phyloP scores from a whole-genome alignment of 1,284 basidiomycete species.

The Ganoderma leucocontextum region DNA sequence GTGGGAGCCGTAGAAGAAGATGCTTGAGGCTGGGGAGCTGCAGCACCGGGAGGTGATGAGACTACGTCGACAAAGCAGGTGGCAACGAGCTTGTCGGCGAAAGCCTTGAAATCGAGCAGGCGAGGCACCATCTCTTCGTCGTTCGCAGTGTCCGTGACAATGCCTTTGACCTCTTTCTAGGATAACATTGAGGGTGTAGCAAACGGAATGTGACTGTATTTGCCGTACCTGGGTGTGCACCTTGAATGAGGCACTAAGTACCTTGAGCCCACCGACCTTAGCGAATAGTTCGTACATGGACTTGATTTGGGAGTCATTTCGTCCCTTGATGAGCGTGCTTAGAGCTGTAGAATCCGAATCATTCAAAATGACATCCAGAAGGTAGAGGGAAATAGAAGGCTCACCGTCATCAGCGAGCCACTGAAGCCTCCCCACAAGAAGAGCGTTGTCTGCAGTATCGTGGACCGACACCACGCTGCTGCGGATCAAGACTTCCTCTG shows the following conservation, averaged over 20 bases:
- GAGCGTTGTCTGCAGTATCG: conserved; percentile 59
- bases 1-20: conserved; percentile 28
- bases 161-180: conserved; percentile 60
- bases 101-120: conserved; percentile 76
- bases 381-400: conserved; percentile 30
- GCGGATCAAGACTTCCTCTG: conserved; percentile 57
- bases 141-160: conserved; percentile 64
- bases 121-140: conserved; percentile 84
- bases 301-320: conserved; percentile 57
- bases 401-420: conserved; percentile 68
- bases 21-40: conserved; percentile 31
- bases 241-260: conserved; percentile 72
- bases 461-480: conserved; percentile 58
- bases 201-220: not conserved
- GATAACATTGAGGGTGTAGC: not conserved
- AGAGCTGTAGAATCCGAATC: conserved; percentile 54
- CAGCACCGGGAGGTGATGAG: conserved; percentile 7
- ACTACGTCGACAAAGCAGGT: conserved; percentile 53
- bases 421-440: conserved; percentile 58
- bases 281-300: conserved; percentile 72
- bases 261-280: conserved; percentile 63
- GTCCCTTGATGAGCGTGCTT: conserved; percentile 61
- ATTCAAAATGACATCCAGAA: not conserved
- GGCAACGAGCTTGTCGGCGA: conserved; percentile 61
- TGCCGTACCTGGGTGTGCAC: conserved; percentile 58